Evolutionary conservation across 2,329 filamentous ascomycete genomes (phyloP).

Genomic region (Phyllosticta citribraziliensis): DNA sequence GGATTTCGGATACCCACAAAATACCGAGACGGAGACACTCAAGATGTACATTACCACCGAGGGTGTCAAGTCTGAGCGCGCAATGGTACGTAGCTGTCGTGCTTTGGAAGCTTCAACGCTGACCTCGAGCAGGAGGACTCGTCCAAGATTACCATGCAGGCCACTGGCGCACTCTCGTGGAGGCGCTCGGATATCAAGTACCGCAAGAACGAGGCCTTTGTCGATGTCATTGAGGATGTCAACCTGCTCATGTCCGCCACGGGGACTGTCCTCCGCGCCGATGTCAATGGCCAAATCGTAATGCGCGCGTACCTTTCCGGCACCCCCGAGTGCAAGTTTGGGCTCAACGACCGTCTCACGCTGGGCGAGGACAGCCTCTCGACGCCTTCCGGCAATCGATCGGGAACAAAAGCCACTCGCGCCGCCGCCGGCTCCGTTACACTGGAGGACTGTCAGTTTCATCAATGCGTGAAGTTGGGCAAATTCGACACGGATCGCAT

Average conservation of each 20-base stretch:
- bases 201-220: conserved; percentile 98
- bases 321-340: conserved; percentile 97
- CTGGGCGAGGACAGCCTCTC: conserved; percentile 58
- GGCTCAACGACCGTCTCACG: conserved; percentile 86
- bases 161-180: conserved; percentile 94
- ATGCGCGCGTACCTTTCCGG: conserved; percentile 97
- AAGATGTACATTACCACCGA: conserved; percentile 99
- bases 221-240: conserved; percentile 98
- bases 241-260: conserved; percentile 99
- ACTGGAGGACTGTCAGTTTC: conserved; percentile 95
- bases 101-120: conserved; percentile 5
- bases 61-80: conserved; percentile 85
- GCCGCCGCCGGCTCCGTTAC: conserved; percentile 93
- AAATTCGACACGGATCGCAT: conserved; percentile 96
- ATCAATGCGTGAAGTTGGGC: conserved; percentile 95
- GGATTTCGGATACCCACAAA: conserved; percentile 97
- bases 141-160: conserved; percentile 98
- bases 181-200: conserved; percentile 96
- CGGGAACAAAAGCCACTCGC: conserved; percentile 81
- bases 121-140: conserved; percentile 58
- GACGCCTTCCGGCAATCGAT: conserved; percentile 62
- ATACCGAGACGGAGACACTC: conserved; percentile 94
- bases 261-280: conserved; percentile 85
- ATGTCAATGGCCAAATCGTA: conserved; percentile 94
- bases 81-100: conserved; percentile 37